A percentile compares a stretch with the other conserved stretches of the same genome.
Conservation (phyloP, 2,329 filamentous ascomycete genomes). For the Pseudophaeomoniella oleicola region DNA sequence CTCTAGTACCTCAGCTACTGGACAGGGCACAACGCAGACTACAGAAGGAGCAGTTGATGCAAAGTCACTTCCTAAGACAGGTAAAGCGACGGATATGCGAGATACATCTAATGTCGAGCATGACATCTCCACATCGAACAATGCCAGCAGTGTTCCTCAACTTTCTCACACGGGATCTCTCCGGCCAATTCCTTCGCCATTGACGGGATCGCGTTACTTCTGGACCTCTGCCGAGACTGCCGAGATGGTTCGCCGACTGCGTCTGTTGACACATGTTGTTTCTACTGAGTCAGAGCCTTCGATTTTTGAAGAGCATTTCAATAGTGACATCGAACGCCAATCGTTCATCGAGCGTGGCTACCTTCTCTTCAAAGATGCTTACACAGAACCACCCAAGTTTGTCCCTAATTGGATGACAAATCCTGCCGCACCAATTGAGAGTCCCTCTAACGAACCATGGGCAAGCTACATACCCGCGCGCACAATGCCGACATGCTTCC, state of each 20-base stretch:
- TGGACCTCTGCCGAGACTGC: neutral
- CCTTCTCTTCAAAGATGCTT: neutral
- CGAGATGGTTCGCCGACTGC: neutral
- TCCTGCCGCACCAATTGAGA: neutral
- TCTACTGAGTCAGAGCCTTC: neutral
- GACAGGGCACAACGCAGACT: no score
- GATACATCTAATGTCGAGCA: neutral
- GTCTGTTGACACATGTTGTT: neutral
- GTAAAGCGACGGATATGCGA: neutral
- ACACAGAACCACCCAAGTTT: neutral
- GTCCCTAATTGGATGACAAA: neutral
- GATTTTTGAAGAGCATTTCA: neutral
- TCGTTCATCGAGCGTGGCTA: neutral
- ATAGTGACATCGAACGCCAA: neutral
- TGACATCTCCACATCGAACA: neutral
- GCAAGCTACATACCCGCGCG: neutral
- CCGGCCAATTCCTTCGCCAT: neutral
- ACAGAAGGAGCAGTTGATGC: neutral
- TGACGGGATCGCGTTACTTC: neutral
- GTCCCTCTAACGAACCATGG: neutral
- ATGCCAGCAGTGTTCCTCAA: neutral
- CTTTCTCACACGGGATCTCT: neutral
- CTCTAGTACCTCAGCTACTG: neutral
- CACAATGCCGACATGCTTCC: neutral
- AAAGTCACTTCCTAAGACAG: no score